Base-by-base conservation (phyloP, 2,329 filamentous ascomycete species). In the Exophiala dermatitidis region DNA sequence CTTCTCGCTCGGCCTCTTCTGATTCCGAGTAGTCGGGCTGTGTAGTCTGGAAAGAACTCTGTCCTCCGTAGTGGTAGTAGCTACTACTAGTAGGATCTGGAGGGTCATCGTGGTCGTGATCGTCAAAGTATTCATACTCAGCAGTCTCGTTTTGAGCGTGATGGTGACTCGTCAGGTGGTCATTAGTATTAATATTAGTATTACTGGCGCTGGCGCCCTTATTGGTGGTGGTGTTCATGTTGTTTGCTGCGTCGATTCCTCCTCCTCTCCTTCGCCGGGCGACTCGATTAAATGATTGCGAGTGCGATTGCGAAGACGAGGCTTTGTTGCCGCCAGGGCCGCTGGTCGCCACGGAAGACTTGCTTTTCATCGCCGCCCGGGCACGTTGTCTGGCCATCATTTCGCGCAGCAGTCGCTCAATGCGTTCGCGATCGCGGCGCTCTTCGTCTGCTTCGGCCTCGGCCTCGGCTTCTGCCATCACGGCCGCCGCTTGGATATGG, bases 1-100 rank as follows among this genome's bases (percentile, higher is more conserved):
- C 86, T 83, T 46, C 51, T 51, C 61, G 56, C 49, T 67, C 60
- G 59, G 51, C 60, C 19, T 19, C 19, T 46, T 62, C 54, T 8
- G 37, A 38, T 26, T 60, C 12, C 64, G 66, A 10, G 60, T 59
- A 19, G 19, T 19, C 19, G 19, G 19, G 19, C 19, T 19, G 19
- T 19, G 19, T 19, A 19, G 19, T 19, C 19, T 19, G 19, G 19
- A 19, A 19, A 19, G 19, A 19, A 19, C 19, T 19, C 19, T 19
- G 19, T 19, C 19, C 19, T 19, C 19, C 19, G 19, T 19, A 19
- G 19, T 19, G 19, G 19, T 19, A 19, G 19, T 19, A 19, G 19
- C 19, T 19, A 19, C 19, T 19, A 19, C 19, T 19, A 19, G 19
- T 19, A 19, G 19, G 19, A 19, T 19, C 19, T 19, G 19, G 19